Evolutionary conservation across 208 protist genomes (phyloP).

Genomic region (Trichomonas vaginalis): DNA sequence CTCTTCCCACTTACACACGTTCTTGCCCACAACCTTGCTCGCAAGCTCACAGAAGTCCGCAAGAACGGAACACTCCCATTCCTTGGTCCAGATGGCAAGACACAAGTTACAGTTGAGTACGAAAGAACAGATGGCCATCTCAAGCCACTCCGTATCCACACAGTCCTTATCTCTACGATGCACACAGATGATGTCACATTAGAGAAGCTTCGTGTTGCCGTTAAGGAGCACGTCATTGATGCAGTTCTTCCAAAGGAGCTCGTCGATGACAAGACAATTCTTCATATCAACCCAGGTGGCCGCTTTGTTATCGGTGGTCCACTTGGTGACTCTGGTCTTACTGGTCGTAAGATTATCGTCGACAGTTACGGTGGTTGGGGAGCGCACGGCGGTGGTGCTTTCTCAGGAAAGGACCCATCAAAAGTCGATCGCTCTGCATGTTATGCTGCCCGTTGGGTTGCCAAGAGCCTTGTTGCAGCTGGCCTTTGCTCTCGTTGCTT

Average conservation of each 20-base stretch:
- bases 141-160: slow-evolving; percentile 76
- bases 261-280: slow-evolving; percentile 76
- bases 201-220: slow-evolving; percentile 42
- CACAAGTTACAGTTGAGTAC: slow-evolving; percentile 93
- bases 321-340: slow-evolving; percentile 93
- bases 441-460: slow-evolving; percentile 95
- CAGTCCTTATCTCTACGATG: slow-evolving; percentile 94
- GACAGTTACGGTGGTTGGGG: slow-evolving; percentile 99
- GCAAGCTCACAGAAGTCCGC: slow-evolving; percentile 77
- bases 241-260: slow-evolving; percentile 69
- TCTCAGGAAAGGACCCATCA: slow-evolving; percentile 98
- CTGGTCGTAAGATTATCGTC: slow-evolving; percentile 99
- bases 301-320: slow-evolving; percentile 97
- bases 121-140: slow-evolving; percentile 61
- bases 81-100: slow-evolving; percentile 87
- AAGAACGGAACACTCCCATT: slow-evolving; percentile 52
- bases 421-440: slow-evolving; percentile 98
- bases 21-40: slow-evolving; percentile 70
- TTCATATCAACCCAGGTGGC: slow-evolving; percentile 95
- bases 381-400: slow-evolving; percentile 96
- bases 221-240: slow-evolving; percentile 80
- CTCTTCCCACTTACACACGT: slow-evolving; percentile 91
- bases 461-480: slow-evolving; percentile 87
- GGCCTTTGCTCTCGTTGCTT: slow-evolving; percentile 70
- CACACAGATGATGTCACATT: slow-evolving; percentile 62